These are phyloP conservation scores for Citrullus amarus DNA, from an alignment of 306 rosid genomes.

Conservation along the genomic window DNA sequence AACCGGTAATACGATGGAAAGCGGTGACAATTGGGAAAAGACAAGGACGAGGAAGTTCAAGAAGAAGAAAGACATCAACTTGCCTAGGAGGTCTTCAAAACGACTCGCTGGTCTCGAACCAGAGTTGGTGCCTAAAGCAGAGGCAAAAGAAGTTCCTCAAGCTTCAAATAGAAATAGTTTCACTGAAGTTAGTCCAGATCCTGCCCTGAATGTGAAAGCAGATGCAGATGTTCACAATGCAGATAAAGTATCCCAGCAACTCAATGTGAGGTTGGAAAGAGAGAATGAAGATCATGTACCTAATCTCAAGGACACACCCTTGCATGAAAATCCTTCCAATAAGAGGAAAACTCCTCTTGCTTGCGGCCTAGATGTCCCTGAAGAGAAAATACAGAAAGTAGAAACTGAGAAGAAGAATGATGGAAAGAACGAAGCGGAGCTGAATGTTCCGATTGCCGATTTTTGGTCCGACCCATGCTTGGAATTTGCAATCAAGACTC, in stretches of 20 bases:
- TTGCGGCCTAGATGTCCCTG: slow-evolving; percentile 16
- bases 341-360: slow-evolving; percentile 15
- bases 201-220: slow-evolving; percentile 14
- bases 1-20: neutral
- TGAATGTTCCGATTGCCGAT: slow-evolving; percentile 21
- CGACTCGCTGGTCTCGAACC: slow-evolving; percentile 65
- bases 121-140: slow-evolving; percentile 23
- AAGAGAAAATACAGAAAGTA: slow-evolving; percentile 23
- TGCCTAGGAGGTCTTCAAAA: slow-evolving; percentile 45
- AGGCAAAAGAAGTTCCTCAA: slow-evolving; percentile 22
- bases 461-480: slow-evolving; percentile 32
- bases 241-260: slow-evolving; percentile 17
- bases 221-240: neutral
- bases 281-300: slow-evolving; percentile 11
- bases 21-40: neutral
- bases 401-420: slow-evolving; percentile 24
- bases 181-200: slow-evolving; percentile 22
- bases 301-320: neutral
- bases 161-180: slow-evolving; percentile 25
- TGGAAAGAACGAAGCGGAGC: slow-evolving; percentile 22
- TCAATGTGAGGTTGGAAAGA: slow-evolving; percentile 13
- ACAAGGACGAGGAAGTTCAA: slow-evolving; percentile 22
- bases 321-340: slow-evolving; percentile 14
- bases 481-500: slow-evolving; percentile 43
- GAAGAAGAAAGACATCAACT: slow-evolving; percentile 23